A percentile compares a stretch with the other conserved stretches of the same genome.
Conservation (phyloP, 257 asterid species). For the Lantana camara region DNA sequence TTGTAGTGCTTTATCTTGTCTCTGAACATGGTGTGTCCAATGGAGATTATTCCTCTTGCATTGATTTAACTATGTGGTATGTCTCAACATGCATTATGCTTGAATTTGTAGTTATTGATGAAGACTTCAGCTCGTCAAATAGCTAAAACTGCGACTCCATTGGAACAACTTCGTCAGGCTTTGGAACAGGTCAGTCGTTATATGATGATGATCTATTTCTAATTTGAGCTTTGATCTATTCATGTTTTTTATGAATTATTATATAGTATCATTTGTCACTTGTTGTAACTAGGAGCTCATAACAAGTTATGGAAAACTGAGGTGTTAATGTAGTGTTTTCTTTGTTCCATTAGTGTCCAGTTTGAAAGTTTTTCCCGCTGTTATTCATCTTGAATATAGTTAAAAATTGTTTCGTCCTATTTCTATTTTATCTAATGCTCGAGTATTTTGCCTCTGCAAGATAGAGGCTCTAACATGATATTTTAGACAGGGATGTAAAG, state of each 20-base stretch:
- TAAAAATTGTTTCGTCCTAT: not conserved
- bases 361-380: constrained; percentile 8
- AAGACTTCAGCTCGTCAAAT: constrained; percentile 74
- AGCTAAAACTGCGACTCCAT: constrained; percentile 75
- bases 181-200: constrained; percentile 73
- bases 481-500: constrained; percentile 90
- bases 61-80: constrained; percentile 11
- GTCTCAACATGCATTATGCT: constrained; percentile 13
- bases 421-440: constrained; percentile 11
- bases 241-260: constrained; percentile 12
- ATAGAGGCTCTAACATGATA: constrained; percentile 41
- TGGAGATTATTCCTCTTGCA: not conserved
- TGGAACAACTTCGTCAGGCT: constrained; percentile 77
- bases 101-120: constrained; percentile 71
- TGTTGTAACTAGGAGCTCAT: constrained; percentile 8
- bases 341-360: not conserved
- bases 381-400: constrained; percentile 3
- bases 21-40: not conserved
- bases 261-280: not conserved
- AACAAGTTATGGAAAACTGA: not conserved
- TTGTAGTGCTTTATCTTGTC: constrained; percentile 14
- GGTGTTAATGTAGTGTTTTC: not conserved
- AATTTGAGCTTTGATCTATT: not conserved
- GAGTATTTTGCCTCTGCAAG: constrained; percentile 20
- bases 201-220: constrained; percentile 4